Evolutionary conservation across 495 filamentous ascomycete species (phyloP).

Genomic region (Penicillium desertorum): DNA sequence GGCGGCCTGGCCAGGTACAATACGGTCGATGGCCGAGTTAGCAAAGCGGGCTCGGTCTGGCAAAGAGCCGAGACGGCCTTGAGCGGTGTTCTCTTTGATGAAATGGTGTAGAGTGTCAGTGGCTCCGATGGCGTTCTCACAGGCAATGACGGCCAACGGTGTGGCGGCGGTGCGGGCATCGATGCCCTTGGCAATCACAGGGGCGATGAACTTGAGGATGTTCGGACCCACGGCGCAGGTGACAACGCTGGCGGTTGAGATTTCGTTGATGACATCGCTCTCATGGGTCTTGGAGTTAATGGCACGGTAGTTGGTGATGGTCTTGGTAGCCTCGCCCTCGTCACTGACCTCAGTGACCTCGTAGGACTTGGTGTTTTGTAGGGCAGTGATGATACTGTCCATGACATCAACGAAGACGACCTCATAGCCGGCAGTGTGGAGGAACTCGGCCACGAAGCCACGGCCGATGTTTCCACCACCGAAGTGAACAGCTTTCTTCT

Average conservation of each 20-base stretch:
- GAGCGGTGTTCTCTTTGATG: slow-evolving; percentile 73
- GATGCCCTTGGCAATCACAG: slow-evolving; percentile 88
- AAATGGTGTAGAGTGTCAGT: slow-evolving; percentile 78
- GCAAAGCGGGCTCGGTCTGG: slow-evolving; percentile 74
- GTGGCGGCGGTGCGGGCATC: slow-evolving; percentile 65
- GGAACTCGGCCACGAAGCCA: slow-evolving; percentile 69
- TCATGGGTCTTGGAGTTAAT: slow-evolving; percentile 90
- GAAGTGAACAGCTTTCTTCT: slow-evolving; percentile 87
- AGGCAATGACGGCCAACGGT: slow-evolving; percentile 89
- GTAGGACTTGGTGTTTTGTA: slow-evolving; percentile 76
- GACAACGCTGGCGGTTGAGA: slow-evolving; percentile 80
- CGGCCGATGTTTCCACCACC: slow-evolving; percentile 89
- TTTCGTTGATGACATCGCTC: slow-evolving; percentile 75
- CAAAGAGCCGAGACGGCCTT: slow-evolving; percentile 58
- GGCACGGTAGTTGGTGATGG: slow-evolving; percentile 89
- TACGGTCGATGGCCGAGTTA: slow-evolving; percentile 97
- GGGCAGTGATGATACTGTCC: slow-evolving; percentile 68
- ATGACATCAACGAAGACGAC: slow-evolving; percentile 95
- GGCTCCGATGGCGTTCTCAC: slow-evolving; percentile 93
- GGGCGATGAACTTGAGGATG: slow-evolving; percentile 93
- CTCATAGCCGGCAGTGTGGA: slow-evolving; percentile 75
- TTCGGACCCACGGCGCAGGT: slow-evolving; percentile 97
- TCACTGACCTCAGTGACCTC: slow-evolving; percentile 89
- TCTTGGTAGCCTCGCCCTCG: slow-evolving; percentile 76
- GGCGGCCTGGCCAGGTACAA: slow-evolving; percentile 83